Conservation (phyloP, 1,284 basidiomycete species). For the Leccinum subfulvum region DNA sequence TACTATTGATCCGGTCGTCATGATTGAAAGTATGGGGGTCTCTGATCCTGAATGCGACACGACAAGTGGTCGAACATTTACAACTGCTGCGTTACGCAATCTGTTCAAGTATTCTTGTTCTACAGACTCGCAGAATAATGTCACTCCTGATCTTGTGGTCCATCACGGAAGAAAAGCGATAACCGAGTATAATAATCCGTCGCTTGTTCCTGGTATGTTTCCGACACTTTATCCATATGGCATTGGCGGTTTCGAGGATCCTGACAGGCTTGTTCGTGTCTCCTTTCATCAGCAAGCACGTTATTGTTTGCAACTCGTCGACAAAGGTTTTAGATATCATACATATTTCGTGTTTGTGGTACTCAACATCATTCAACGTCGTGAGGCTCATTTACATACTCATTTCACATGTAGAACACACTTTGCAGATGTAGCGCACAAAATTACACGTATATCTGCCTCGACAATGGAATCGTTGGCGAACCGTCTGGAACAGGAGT, state of each 20-base stretch:
- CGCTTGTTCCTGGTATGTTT: background rate
- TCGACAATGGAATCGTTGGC: background rate
- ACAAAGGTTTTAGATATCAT: constrained; percentile 7
- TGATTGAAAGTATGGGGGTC: background rate
- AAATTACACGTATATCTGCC: background rate
- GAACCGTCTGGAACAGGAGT: constrained; percentile 1
- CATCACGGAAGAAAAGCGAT: background rate
- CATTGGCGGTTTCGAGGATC: background rate
- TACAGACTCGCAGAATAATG: background rate
- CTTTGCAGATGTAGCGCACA: background rate
- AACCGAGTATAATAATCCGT: background rate
- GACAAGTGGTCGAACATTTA: background rate
- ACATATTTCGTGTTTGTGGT: constrained; percentile 8
- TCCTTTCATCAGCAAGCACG: background rate
- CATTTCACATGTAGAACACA: background rate
- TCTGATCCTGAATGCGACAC: background rate
- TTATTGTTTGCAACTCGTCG: background rate
- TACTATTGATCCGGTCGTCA: no score
- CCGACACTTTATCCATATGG: background rate
- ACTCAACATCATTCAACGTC: constrained; percentile 4
- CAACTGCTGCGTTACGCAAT: background rate
- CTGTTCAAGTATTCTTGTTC: background rate
- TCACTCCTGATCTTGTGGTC: background rate
- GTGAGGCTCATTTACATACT: constrained; percentile 6
- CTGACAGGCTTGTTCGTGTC: background rate